Evolutionary conservation across 2,329 filamentous ascomycete genomes (phyloP).

Genomic region (Xylariaceae sp.): DNA sequence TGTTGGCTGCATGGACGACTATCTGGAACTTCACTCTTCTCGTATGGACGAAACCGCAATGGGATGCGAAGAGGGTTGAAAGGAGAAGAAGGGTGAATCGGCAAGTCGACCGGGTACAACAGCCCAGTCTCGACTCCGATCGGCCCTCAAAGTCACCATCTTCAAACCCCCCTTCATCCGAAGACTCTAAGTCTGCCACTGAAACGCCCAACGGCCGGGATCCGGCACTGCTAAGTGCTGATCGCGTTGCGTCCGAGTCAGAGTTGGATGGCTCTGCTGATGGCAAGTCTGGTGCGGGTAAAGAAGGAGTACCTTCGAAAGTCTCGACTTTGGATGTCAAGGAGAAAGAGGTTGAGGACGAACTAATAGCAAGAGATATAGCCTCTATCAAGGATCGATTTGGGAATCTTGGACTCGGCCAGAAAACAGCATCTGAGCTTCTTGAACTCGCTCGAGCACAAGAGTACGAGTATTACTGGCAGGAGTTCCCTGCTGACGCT

Average conservation of each 20-base stretch:
- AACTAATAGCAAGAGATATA: neutral
- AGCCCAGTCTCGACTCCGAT: neutral
- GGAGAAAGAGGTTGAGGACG: neutral
- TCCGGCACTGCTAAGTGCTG: neutral
- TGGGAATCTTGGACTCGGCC: conserved; percentile 2
- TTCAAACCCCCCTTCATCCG: neutral
- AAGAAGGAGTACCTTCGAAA: conserved; percentile 5
- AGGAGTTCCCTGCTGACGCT: conserved; percentile 49
- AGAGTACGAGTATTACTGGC: conserved; percentile 53
- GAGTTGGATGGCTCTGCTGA: neutral
- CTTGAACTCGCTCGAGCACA: conserved; percentile 22
- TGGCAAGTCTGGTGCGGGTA: neutral
- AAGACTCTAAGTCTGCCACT: neutral
- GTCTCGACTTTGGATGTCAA: neutral
- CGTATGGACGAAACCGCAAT: conserved; percentile 52
- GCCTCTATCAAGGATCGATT: conserved; percentile 6
- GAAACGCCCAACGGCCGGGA: neutral
- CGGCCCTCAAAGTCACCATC: neutral
- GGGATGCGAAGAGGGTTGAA: conserved; percentile 48
- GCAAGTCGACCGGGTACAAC: neutral
- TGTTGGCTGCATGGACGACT: conserved; percentile 47
- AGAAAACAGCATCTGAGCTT: conserved; percentile 6
- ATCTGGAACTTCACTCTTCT: conserved; percentile 46
- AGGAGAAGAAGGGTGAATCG: conserved; percentile 27
- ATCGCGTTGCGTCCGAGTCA: neutral